Percentiles rank a stretch among this genome's conserved stretches.
These are phyloP conservation scores for Fraxinus paxiana DNA, from an alignment of 305 asterid genomes.

Conservation along the genomic window DNA sequence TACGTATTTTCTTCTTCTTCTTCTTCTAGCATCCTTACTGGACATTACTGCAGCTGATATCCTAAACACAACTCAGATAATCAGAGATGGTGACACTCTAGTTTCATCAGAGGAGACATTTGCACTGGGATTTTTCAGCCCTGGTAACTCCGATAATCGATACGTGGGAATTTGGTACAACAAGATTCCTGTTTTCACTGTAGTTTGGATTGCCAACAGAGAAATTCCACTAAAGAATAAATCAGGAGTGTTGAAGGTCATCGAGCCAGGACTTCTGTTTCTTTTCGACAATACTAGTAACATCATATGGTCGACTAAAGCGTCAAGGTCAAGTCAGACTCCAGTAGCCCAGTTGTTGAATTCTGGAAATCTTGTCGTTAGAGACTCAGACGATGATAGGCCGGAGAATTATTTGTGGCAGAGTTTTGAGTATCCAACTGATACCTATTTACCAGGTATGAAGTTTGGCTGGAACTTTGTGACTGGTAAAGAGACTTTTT, in stretches of 20 bases:
- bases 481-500: slow-evolving; percentile 19
- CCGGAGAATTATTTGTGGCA: slow-evolving; percentile 26
- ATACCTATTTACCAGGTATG: slow-evolving; percentile 29
- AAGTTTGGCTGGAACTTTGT: slow-evolving; percentile 23
- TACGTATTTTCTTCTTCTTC: neutral
- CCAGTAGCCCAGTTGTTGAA: slow-evolving; percentile 31
- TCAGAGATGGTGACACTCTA: slow-evolving; percentile 24
- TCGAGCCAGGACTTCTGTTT: slow-evolving; percentile 16
- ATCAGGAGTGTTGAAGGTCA: slow-evolving; percentile 12
- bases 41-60: slow-evolving; percentile 3
- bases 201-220: slow-evolving; percentile 33
- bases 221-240: slow-evolving; percentile 15
- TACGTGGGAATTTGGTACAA: slow-evolving; percentile 32
- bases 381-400: slow-evolving; percentile 9
- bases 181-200: slow-evolving; percentile 2
- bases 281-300: neutral
- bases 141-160: slow-evolving; percentile 17
- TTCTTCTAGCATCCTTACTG: neutral
- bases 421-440: slow-evolving; percentile 27
- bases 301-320: slow-evolving; percentile 24
- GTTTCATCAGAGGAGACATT: slow-evolving; percentile 24
- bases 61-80: slow-evolving; percentile 7
- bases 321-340: neutral
- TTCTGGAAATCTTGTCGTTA: slow-evolving; percentile 28
- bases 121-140: slow-evolving; percentile 29